These are phyloP conservation scores for Penicillium sp. DNA, from an alignment of 2,329 filamentous ascomycete genomes.

Conservation along the genomic window DNA sequence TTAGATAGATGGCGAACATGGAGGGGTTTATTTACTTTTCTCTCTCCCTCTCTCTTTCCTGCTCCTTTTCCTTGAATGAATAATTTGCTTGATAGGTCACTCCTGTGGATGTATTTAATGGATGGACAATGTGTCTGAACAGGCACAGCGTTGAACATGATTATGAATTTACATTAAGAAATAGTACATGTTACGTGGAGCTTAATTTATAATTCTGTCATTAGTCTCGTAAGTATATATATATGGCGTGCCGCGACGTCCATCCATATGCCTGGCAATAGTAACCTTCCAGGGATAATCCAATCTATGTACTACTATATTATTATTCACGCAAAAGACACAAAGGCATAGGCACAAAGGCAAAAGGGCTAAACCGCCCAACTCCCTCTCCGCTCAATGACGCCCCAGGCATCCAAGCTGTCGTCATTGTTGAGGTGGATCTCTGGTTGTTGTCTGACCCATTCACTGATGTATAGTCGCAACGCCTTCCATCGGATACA, in stretches of 20 bases:
- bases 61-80: too few species aligned
- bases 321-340: background rate
- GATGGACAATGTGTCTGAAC: too few species aligned
- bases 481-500: constrained; percentile 81
- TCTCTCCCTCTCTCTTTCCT: too few species aligned
- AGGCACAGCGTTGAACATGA: too few species aligned
- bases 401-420: constrained; percentile 63
- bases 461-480: constrained; percentile 78
- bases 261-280: background rate
- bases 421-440: constrained; percentile 53
- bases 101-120: too few species aligned
- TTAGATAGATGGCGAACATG: background rate
- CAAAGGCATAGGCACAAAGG: background rate
- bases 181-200: too few species aligned
- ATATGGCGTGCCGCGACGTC: background rate
- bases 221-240: background rate
- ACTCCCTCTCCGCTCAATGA: constrained; percentile 55
- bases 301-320: constrained; percentile 7
- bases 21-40: too few species aligned
- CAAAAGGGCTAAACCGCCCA: constrained; percentile 59
- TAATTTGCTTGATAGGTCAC: too few species aligned
- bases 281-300: background rate
- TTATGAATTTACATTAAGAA: too few species aligned
- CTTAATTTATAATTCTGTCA: background rate
- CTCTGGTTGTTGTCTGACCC: constrained; percentile 80